Base-by-base conservation (phyloP, 495 filamentous ascomycete species). In the Xylaria cubensis region DNA sequence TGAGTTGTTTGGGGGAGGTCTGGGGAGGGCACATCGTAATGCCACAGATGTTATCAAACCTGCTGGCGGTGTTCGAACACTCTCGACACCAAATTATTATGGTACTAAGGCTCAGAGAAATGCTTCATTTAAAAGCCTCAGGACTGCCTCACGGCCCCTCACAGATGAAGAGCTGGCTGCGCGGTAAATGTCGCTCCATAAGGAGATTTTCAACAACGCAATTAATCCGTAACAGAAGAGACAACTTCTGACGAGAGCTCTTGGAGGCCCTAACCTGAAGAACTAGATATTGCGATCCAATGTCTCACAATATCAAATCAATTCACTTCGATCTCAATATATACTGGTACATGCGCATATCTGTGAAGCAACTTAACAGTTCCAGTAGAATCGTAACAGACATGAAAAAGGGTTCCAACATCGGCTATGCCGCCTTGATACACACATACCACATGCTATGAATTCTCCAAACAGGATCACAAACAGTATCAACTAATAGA, bases 1-100 rank as follows among this genome's bases (percentile, higher is more conserved):
- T 7, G 46, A 53, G 29, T 10, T 56, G 53, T 7, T 56, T 32
- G 65, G 48, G 7, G 53, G 46, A 34, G 55, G 36, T 1, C 51
- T 73, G 34, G 71, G 71, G 6, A 61, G 24, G 21, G 51, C 36
- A 1, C 69, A 73, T 32, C 71, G 71, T 29, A 63, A 69, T 10
- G n/a, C 67, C 9, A 61, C 67, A 6, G 53, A 61, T 42, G 24
- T 32, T 26, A 32, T 56, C 48, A 48, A 56, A 48, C 62, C 62
- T 9, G 36, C 21, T 13, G 36, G 41, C n/a, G 62, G 62, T 15
- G 39, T 24, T 19, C 39, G 62, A 24, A 26, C 64, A 6, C 10
- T 67, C n/a, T 26, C 46, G 21, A 67, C 64, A 19, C 29, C 64
- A 17, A 53, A 67, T 36, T 51, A 67, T 39, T 39, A 67, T 34